These are phyloP conservation scores for Haematococcus sp. DNA, from an alignment of 139 green algal species.

Conservation along the genomic window DNA sequence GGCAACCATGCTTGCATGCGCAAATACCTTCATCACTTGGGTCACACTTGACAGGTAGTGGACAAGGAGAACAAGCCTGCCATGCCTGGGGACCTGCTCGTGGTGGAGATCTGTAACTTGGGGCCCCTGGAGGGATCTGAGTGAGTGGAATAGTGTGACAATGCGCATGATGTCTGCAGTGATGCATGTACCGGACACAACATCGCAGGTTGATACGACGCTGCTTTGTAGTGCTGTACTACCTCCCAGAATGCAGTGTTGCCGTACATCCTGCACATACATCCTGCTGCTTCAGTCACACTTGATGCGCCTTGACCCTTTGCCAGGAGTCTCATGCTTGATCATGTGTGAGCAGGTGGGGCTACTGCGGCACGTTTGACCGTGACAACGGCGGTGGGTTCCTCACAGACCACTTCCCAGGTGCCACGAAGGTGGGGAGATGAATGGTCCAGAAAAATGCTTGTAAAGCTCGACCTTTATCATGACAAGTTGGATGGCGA, in stretches of 20 bases:
- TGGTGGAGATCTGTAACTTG: constrained; percentile 74
- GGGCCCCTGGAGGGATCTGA: constrained; percentile 61
- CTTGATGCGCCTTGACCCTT: no score
- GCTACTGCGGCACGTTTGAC: constrained; percentile 71
- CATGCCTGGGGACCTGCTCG: constrained; percentile 64
- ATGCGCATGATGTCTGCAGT: no score
- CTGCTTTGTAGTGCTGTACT: no score
- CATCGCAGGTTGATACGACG: no score
- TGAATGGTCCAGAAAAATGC: not conserved
- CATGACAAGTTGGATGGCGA: not conserved
- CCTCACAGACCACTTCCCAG: constrained; percentile 75
- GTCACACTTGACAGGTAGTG: constrained; percentile 20
- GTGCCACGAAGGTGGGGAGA: constrained; percentile 58
- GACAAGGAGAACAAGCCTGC: constrained; percentile 47
- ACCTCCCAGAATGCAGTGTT: no score
- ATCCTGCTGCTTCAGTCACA: no score
- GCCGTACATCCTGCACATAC: no score
- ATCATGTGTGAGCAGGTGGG: constrained; percentile 22
- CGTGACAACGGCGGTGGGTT: constrained; percentile 76
- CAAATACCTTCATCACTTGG: no score
- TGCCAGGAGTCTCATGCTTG: not conserved
- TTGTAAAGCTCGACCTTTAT: not conserved
- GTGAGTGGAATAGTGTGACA: constrained; percentile 32
- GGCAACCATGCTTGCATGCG: no score
- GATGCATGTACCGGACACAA: no score